Evolutionary conservation across 768 basidiomycete genomes (phyloP), one percentile per base, ranked within the genome.

Genomic region (Termitomyces sp.): DNA sequence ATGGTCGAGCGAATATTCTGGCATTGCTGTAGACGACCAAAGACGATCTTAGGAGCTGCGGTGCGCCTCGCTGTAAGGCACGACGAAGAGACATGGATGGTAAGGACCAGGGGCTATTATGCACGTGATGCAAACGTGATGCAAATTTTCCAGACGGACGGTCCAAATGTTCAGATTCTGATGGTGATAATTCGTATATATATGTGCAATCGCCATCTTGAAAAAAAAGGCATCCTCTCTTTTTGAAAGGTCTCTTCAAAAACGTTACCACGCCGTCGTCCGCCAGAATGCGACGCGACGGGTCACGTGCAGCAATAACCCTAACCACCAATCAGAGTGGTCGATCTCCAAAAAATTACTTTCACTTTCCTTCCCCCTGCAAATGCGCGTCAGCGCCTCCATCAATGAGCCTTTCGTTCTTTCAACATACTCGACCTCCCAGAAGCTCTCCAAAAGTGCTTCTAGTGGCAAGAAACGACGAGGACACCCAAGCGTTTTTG

Each of bases 361-460:
- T 41, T 44, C 11, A 54, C 51, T 41, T 40, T 49, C 34, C 23
- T 57, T 44, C n/a, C n/a, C n/a, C n/a, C n/a, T n/a, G n/a, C 48
- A 50, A 50, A 66, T 65, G 63, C 58, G 58, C 46, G 58, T 58
- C 54, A 54, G 47, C 45, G 50, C 64, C 5, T 62, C 60, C 52
- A 69, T 76, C 60, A 64, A 58, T 61, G 74, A 77, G 45, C 70
- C 74, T 30, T 76, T 75, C 59, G 63, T 72, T 54, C 68, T 77
- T 39, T 69, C 74, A 10, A 73, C 64, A 44, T 74, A 75, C 52
- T 66, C 65, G 4, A 63, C 64, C 43, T 63, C 62, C 19, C 63
- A 64, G 63, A 71, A 71, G 64, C 69, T 66, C 23, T 43, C 60
- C 54, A 67, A 64, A 44, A 52, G 43, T 44, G 54, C 55, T 49